phyloP scores from a whole-genome alignment of 202 grass and related monocot species.

The Zizania palustris region DNA sequence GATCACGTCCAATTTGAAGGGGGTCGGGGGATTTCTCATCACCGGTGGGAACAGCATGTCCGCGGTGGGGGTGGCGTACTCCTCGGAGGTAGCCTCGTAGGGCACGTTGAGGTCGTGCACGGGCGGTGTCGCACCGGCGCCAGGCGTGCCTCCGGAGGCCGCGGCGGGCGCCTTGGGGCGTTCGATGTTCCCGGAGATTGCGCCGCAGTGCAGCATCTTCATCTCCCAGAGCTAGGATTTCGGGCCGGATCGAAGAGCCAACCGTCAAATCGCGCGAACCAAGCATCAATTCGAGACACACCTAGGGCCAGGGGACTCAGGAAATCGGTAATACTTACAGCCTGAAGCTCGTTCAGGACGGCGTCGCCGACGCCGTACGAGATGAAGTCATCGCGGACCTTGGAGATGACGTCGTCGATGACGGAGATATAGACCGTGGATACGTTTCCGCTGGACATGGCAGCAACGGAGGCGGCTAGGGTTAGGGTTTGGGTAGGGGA shows the following conservation, averaged over 20 bases:
- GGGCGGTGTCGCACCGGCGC: constrained; percentile 45
- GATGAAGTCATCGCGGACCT: constrained; percentile 88
- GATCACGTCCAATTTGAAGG: constrained; percentile 31
- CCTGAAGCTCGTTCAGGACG: constrained; percentile 88
- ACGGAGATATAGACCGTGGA: constrained; percentile 88
- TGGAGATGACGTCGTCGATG: constrained; percentile 83
- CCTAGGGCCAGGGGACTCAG: neutral
- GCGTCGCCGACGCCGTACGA: constrained; percentile 70
- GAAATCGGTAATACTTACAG: constrained; percentile 52
- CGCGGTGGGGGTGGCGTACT: constrained; percentile 92
- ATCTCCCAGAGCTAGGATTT: constrained; percentile 91
- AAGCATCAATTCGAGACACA: constrained; percentile 23
- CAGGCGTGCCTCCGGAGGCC: constrained; percentile 17
- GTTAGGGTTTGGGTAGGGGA: constrained; percentile 32
- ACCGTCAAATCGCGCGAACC: constrained; percentile 37
- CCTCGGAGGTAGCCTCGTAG: constrained; percentile 84
- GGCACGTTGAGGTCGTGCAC: constrained; percentile 95
- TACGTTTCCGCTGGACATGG: constrained; percentile 77
- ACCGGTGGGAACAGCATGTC: constrained; percentile 95
- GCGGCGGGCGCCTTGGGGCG: constrained; percentile 37
- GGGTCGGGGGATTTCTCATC: constrained; percentile 26
- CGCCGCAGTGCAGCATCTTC: constrained; percentile 92
- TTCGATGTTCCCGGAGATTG: constrained; percentile 69
- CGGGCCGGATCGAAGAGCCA: constrained; percentile 25
- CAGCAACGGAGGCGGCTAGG: neutral